A percentile compares a stretch with the other conserved stretches of the same genome.
phyloP scores from a whole-genome alignment of 129 eudicot species.

The Tagetes erecta region DNA sequence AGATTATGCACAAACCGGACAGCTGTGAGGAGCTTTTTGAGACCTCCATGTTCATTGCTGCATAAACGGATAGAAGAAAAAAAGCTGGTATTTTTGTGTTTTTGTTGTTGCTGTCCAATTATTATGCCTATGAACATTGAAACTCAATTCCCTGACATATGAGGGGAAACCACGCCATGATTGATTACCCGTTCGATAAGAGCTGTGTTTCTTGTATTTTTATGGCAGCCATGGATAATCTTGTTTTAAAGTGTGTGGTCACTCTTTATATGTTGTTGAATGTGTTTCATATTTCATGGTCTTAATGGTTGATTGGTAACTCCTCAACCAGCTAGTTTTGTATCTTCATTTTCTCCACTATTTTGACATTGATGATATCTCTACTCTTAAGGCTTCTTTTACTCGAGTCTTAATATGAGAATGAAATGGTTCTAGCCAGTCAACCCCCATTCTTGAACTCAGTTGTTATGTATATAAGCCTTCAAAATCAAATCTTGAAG shows the following conservation, averaged over 20 bases:
- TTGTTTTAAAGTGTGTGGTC: slow-evolving; percentile 30
- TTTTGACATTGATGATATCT: slow-evolving; percentile 47
- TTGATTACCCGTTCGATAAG: slow-evolving; percentile 70
- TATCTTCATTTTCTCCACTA: slow-evolving; percentile 33
- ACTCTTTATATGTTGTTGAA: slow-evolving; percentile 34
- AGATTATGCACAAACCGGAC: slow-evolving; percentile 34
- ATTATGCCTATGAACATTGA: slow-evolving; percentile 65
- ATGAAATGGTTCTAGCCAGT: slow-evolving; percentile 46
- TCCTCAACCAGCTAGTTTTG: slow-evolving; percentile 55
- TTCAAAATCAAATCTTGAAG: slow-evolving; percentile 39
- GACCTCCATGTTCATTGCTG: slow-evolving; percentile 61
- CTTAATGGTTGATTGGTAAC: slow-evolving; percentile 47
- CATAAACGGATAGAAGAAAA: slow-evolving; percentile 35
- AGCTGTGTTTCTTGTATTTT: slow-evolving; percentile 74
- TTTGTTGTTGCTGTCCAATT: slow-evolving; percentile 28
- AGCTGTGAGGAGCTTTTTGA: slow-evolving; percentile 61
- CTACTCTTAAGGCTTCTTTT: slow-evolving; percentile 38
- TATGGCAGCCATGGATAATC: slow-evolving; percentile 89
- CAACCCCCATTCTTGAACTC: slow-evolving; percentile 29
- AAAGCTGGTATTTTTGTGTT: slow-evolving; percentile 42
- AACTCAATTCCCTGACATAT: slow-evolving; percentile 35
- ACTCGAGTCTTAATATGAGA: slow-evolving; percentile 37
- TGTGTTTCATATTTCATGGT: slow-evolving; percentile 60
- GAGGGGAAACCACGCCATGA: slow-evolving; percentile 36
- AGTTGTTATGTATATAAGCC: slow-evolving; percentile 63